A percentile compares a stretch with the other conserved stretches of the same genome.
These are phyloP conservation scores for Sindora glabra DNA, from an alignment of 306 rosid species.

Conservation along the genomic window DNA sequence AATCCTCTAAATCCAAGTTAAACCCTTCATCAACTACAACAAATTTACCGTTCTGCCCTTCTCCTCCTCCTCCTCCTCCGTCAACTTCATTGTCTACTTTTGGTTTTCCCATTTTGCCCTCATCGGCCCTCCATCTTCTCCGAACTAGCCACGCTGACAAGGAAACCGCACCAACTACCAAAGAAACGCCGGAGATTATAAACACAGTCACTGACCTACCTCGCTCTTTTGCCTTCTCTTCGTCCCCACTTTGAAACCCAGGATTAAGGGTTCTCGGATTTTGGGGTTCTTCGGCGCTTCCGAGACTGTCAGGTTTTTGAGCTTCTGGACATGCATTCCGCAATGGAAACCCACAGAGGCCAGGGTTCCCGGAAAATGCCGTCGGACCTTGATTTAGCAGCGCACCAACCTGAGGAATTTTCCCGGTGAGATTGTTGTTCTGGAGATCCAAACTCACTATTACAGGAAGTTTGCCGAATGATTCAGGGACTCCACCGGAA, in stretches of 20 bases:
- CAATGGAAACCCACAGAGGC: slow-evolving; percentile 74
- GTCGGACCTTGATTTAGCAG: slow-evolving; percentile 77
- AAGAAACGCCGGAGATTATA: slow-evolving; percentile 40
- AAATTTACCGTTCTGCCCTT: slow-evolving; percentile 71
- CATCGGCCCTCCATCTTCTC: slow-evolving; percentile 18
- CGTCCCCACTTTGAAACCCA: not conserved
- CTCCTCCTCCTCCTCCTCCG: slow-evolving; percentile 19
- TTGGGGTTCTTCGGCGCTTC: slow-evolving; percentile 21
- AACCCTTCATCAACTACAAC: slow-evolving; percentile 62
- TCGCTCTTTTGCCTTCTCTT: not conserved
- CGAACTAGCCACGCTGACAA: slow-evolving; percentile 53
- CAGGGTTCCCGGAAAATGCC: slow-evolving; percentile 66
- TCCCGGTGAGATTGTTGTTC: slow-evolving; percentile 67
- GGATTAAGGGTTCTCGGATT: slow-evolving; percentile 27
- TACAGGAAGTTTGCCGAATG: slow-evolving; percentile 49
- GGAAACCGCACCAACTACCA: slow-evolving; percentile 38
- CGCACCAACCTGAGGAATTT: slow-evolving; percentile 69
- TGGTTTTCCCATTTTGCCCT: slow-evolving; percentile 32
- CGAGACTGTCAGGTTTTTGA: slow-evolving; percentile 27
- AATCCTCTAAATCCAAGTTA: slow-evolving; percentile 60
- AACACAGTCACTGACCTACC: slow-evolving; percentile 33
- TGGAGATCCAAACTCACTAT: slow-evolving; percentile 61
- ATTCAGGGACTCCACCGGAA: slow-evolving; percentile 52
- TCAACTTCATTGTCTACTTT: slow-evolving; percentile 13
- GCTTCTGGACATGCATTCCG: slow-evolving; percentile 59